Conservation (phyloP, 352 stramenopile species). For the Globisporangium acanthophoron region DNA sequence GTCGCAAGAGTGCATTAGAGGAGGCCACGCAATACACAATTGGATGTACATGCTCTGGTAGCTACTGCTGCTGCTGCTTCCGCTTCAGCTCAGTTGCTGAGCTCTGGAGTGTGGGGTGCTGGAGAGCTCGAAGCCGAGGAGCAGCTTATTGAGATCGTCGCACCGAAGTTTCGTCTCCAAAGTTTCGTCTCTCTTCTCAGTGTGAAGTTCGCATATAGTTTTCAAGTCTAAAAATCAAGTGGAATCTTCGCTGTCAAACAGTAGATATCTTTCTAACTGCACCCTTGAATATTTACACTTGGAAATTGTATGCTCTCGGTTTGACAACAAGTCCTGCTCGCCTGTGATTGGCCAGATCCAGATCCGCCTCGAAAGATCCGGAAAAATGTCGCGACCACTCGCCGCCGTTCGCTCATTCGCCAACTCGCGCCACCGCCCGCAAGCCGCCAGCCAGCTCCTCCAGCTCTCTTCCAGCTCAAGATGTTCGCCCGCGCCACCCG, state of each 20-base stretch:
- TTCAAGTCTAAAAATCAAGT: no score
- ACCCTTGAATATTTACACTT: background rate
- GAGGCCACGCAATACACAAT: no score
- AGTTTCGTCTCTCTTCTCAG: no score
- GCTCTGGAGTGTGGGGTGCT: conserved; percentile 11
- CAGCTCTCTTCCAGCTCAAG: conserved; percentile 3
- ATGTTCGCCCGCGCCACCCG: conserved; percentile 74
- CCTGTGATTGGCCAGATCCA: background rate
- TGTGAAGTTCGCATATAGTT: no score
- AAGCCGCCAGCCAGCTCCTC: conserved; percentile 3
- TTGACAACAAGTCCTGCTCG: background rate
- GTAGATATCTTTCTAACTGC: no score
- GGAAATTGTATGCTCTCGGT: background rate
- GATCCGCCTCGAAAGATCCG: background rate
- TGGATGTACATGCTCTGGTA: no score
- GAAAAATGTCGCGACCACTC: background rate
- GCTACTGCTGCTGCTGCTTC: no score
- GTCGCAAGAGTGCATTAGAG: no score
- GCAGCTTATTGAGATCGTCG: background rate
- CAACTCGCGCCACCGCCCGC: conserved; percentile 20
- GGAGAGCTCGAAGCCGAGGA: conserved; percentile 13
- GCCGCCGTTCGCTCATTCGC: conserved; percentile 11
- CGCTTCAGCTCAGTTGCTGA: no score
- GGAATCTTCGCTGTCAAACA: no score
- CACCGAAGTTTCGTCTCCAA: no score